phyloP scores from a whole-genome alignment of 192 early-diverging fungal genomes.

The Gryganskiella cystojenkinii region DNA sequence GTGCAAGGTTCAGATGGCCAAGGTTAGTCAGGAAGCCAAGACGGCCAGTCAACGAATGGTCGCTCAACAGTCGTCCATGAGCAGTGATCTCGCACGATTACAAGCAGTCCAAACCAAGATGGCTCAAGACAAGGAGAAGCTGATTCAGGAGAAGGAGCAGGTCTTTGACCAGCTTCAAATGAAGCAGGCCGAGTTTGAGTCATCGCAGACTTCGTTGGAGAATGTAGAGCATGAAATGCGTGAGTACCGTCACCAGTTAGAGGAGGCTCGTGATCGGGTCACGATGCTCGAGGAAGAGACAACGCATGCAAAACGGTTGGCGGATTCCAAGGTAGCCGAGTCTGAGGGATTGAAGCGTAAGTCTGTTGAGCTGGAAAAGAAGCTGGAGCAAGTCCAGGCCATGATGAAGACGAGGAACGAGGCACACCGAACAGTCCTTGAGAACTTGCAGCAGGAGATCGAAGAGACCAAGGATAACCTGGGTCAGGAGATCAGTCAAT shows the following conservation, averaged over 20 bases:
- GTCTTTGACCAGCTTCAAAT: constrained; percentile 68
- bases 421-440: constrained; percentile 23
- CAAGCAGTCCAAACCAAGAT: constrained; percentile 52
- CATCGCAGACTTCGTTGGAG: constrained; percentile 65
- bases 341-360: constrained; percentile 54
- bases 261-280: constrained; percentile 63
- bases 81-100: constrained; percentile 51
- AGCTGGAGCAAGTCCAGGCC: constrained; percentile 52
- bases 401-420: constrained; percentile 36
- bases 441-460: constrained; percentile 45
- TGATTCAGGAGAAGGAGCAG: constrained; percentile 55
- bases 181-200: constrained; percentile 70
- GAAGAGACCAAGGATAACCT: constrained; percentile 33
- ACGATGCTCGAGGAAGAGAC: constrained; percentile 65
- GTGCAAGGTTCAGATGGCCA: constrained; percentile 32
- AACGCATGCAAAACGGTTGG: constrained; percentile 35
- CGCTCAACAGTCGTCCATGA: constrained; percentile 36
- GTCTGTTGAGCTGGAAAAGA: constrained; percentile 50
- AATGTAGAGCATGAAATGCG: constrained; percentile 65
- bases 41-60: constrained; percentile 20
- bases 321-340: constrained; percentile 48
- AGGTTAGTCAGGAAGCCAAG: constrained; percentile 45
- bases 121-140: constrained; percentile 58
- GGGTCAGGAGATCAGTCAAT: constrained; percentile 29
- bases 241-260: constrained; percentile 55